Conservation (phyloP, 2,329 filamentous ascomycete species). For the Apiospora pterosperma region DNA sequence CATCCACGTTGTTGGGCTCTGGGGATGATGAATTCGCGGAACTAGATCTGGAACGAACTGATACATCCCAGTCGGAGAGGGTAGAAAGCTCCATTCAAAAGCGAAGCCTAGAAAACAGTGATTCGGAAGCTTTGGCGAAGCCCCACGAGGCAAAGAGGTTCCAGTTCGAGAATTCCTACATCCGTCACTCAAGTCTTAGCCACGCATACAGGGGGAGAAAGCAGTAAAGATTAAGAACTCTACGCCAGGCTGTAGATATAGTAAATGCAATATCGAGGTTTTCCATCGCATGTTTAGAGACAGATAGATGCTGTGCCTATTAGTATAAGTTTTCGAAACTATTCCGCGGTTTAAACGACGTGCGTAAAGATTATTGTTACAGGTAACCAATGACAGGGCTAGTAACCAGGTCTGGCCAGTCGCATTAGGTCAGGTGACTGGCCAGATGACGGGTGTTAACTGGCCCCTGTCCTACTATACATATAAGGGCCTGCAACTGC, state of each 20-base stretch:
- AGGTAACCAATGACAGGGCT: no score
- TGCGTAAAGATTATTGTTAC: no score
- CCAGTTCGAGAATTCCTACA: neutral
- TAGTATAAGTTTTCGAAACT: no score
- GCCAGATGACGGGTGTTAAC: no score
- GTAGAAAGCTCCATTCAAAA: neutral
- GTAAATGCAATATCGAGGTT: neutral
- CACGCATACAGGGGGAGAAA: neutral
- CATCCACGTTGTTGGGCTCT: neutral
- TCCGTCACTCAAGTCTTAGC: neutral
- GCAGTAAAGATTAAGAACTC: neutral
- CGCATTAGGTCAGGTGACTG: no score
- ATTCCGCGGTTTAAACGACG: no score
- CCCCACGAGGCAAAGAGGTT: neutral
- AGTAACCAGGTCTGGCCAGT: no score
- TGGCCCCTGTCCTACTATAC: no score
- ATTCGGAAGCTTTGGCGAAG: neutral
- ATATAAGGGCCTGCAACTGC: no score
- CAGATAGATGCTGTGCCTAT: no score
- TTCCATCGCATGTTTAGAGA: no score
- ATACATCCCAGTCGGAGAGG: neutral
- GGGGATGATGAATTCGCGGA: neutral
- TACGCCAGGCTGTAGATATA: neutral
- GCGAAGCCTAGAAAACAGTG: neutral
- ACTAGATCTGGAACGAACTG: neutral